phyloP scores from a whole-genome alignment of 495 filamentous ascomycete genomes.

The Neurospora sp. region DNA sequence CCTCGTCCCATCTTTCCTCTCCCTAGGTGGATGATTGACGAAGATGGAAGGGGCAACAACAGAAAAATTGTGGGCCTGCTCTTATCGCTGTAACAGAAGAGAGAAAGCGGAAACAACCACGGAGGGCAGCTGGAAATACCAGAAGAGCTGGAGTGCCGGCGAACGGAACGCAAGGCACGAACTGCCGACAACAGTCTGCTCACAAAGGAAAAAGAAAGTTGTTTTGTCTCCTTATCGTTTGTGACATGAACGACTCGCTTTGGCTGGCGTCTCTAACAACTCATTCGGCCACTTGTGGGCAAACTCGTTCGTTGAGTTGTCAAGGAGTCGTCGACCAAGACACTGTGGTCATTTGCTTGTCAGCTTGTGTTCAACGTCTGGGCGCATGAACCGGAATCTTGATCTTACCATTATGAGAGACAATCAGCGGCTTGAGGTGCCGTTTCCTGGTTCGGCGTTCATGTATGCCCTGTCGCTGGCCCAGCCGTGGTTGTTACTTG shows the following conservation, averaged over 20 bases:
- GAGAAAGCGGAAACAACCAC: too few species aligned
- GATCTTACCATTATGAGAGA: not conserved
- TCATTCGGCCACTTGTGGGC: not conserved
- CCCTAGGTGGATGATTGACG: too few species aligned
- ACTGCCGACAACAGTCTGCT: too few species aligned
- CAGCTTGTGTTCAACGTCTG: not conserved
- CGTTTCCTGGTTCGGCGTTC: not conserved
- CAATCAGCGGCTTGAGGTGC: not conserved
- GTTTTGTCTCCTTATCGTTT: not conserved
- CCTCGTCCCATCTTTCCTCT: too few species aligned
- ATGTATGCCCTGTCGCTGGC: not conserved
- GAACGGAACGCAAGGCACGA: too few species aligned
- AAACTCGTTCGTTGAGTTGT: not conserved
- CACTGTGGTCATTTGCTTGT: not conserved
- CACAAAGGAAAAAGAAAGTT: too few species aligned
- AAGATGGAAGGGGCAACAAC: too few species aligned
- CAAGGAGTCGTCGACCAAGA: not conserved
- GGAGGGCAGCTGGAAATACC: too few species aligned
- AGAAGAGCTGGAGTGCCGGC: too few species aligned
- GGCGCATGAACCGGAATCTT: not conserved
- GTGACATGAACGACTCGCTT: not conserved
- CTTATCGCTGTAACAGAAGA: too few species aligned
- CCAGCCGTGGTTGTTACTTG: not conserved
- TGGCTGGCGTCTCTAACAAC: not conserved
- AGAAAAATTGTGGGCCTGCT: too few species aligned